Conservation (phyloP, 345 rosid genomes). For the Draba incana region DNA sequence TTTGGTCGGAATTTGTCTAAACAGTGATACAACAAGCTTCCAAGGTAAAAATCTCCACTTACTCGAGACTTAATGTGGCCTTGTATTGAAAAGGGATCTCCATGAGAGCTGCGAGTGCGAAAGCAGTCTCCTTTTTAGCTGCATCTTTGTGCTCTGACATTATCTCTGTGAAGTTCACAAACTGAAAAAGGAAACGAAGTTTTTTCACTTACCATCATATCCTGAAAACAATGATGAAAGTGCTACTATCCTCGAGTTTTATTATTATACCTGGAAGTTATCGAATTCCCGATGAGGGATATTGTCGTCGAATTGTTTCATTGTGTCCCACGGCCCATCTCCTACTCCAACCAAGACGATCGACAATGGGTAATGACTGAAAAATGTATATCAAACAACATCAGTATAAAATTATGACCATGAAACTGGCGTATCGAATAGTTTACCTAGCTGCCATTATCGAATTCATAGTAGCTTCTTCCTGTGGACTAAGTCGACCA, state of each 20-base stretch:
- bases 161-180: conserved; percentile 86
- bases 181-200: conserved; percentile 46
- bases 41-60: conserved; percentile 32
- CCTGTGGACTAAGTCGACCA: conserved; percentile 79
- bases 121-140: conserved; percentile 78
- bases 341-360: conserved; percentile 93
- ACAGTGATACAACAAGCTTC: background rate
- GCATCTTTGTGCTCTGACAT: conserved; percentile 69
- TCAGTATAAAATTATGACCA: conserved; percentile 10
- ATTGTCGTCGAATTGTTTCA: conserved; percentile 88
- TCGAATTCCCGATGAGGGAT: conserved; percentile 88
- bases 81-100: conserved; percentile 89
- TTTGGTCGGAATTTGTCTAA: conserved; percentile 21
- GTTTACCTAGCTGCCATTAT: conserved; percentile 89
- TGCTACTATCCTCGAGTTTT: background rate
- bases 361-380: conserved; percentile 83
- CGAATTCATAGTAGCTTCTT: conserved; percentile 79
- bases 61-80: conserved; percentile 66
- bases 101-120: conserved; percentile 97
- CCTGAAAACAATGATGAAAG: background rate
- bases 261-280: conserved; percentile 77
- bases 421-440: conserved; percentile 7
- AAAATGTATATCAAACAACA: background rate
- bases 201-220: background rate
- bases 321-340: conserved; percentile 97